Evolutionary conservation across 495 filamentous ascomycete species (phyloP), one percentile per base, ranked within the genome.

Genomic region (Hyaloscypha hepaticicola): DNA sequence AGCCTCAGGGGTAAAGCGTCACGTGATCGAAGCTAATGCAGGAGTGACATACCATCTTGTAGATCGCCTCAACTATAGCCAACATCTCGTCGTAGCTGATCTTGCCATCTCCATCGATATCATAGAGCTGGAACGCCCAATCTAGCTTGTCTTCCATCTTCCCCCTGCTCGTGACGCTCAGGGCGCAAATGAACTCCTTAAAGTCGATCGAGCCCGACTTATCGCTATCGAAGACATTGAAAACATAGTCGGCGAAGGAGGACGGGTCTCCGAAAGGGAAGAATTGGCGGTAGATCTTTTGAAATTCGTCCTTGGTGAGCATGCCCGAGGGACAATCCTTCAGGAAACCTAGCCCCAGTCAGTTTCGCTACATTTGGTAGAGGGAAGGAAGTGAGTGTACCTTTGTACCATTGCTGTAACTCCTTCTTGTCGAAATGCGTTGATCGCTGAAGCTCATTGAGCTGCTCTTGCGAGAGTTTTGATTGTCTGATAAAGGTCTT

Each of bases 381-480:
- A 19, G 9, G 14, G 49, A 58, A 24, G 27, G 25, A 3, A n/a
- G n/a, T 16, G 2, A 12, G 55, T 8, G 38, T 65, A 96, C 95
- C 95, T 81, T 98, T 98, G 76, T 99, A 99, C 95, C 95, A 99
- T 90, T 98, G 96, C 76, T 99, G 95, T 69, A 99, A 78, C 77
- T 99, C 95, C 80, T 98, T 99, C 87, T 97, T 97, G 80, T 99
- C 95, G 72, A 99, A 99, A 77, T 97, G 92, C 25, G 95, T 99
- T 58, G 91, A 90, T 80, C 88, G 91, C 75, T 97, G 93, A 70
- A 99, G 87, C 78, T 99, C 95, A 57, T 86, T 87, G 68, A 99
- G 88, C 80, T 98, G 92, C 73, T 96, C 87, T 70, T 93, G 91
- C 48, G 93, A 96, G 71, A 99, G 90, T 81, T 97, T 99, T 38